Evolutionary conservation across 148 eudicot genomes (phyloP), one percentile per base, ranked within the genome.

Genomic region (Beta vulgaris): DNA sequence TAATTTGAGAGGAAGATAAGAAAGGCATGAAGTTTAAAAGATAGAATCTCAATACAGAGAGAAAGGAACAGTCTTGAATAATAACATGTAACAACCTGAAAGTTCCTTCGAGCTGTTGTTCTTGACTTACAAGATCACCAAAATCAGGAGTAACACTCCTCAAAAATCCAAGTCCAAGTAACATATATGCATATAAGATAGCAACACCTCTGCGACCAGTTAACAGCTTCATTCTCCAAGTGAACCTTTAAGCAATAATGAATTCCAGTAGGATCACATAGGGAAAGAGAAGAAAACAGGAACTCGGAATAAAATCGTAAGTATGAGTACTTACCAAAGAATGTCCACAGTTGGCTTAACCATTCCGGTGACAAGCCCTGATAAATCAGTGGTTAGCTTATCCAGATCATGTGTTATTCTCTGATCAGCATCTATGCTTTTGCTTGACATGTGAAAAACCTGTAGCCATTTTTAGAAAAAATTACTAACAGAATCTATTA

Each of bases 271-370:
- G 31, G 59, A 85, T 75, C 28, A 25, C n/a, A 55, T 29, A 49
- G 55, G 29, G 46, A 72, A 75, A 71, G 63, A 26, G 65, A 46
- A 69, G 35, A 34, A 48, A 34, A 34, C 46, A 40, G 66, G 51
- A 31, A 21, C 39, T 70, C 31, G 37, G 37, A 28, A 19, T 25
- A 19, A 59, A 43, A 59, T 40, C 9, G 62, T 54, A 36, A 74
- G 25, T 60, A 55, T 60, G 62, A 36, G 44, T 51, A 73, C 91
- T 86, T 73, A 90, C 98, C 98, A 94, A 76, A 94, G 69, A 67
- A 94, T 94, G 85, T 94, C 98, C 46, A 94, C 98, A 65, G 92
- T 86, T 75, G 98, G 98, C 85, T 94, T 94, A 68, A 94, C 97
- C 97, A 94, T 86, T 82, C 98, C 98, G 42, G 98, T 91, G 60